phyloP scores from a whole-genome alignment of 129 eudicot genomes.

The Chrysanthemum seticuspe region DNA sequence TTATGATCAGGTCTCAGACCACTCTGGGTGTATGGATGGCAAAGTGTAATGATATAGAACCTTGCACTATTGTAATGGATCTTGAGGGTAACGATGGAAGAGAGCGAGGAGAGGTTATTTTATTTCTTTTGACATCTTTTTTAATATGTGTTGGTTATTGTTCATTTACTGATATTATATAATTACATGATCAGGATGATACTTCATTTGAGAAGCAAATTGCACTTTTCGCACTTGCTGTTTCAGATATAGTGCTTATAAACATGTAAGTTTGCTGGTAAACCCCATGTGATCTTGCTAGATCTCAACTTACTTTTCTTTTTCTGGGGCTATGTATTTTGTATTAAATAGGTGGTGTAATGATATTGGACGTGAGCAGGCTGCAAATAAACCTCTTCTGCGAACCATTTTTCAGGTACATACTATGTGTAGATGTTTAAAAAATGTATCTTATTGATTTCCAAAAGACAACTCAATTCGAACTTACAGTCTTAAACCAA shows the following conservation, averaged over 20 bases:
- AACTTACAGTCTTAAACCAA: no score
- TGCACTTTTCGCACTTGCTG: constrained; percentile 79
- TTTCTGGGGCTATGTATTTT: constrained; percentile 7
- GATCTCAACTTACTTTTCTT: background rate
- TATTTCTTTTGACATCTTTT: no score
- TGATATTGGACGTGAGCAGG: constrained; percentile 67
- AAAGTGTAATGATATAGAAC: no score
- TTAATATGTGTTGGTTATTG: background rate
- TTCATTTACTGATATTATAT: background rate
- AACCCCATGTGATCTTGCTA: background rate
- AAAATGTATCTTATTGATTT: no score
- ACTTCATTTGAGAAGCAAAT: constrained; percentile 72
- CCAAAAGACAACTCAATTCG: no score
- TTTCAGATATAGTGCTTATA: constrained; percentile 70
- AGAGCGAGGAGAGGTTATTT: no score
- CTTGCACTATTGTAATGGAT: no score
- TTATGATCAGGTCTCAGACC: no score
- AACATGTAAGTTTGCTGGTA: constrained; percentile 53
- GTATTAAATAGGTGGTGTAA: constrained; percentile 45
- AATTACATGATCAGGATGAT: constrained; percentile 23
- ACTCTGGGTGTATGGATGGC: no score
- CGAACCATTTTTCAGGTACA: constrained; percentile 56
- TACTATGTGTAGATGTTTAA: no score
- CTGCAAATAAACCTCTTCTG: constrained; percentile 62
- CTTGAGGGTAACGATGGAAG: no score